These are phyloP conservation scores for Adiantum capillusveneris DNA, from an alignment of 75 land plant genomes.

Conservation along the genomic window DNA sequence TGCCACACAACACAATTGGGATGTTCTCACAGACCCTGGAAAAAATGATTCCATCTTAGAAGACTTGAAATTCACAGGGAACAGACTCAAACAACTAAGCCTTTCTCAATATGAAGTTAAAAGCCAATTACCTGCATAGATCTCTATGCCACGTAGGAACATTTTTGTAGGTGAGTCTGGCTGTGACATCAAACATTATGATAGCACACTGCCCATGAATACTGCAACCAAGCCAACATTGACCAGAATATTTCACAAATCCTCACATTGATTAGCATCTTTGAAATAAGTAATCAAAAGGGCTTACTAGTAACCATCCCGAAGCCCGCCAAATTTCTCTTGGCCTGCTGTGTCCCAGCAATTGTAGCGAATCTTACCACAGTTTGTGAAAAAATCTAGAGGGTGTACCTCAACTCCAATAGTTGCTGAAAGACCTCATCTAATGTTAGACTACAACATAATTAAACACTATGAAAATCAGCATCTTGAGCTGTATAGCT, in stretches of 20 bases:
- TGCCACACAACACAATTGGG: conserved; percentile 85
- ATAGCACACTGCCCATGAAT: conserved; percentile 67
- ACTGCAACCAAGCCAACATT: conserved; percentile 16
- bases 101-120: neutral
- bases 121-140: conserved; percentile 29
- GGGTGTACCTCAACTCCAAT: conserved; percentile 56
- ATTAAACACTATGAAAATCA: too few species aligned
- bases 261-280: neutral
- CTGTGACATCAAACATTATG: conserved; percentile 53
- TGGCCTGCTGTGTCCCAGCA: conserved; percentile 60
- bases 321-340: conserved; percentile 52
- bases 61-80: too few species aligned
- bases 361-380: conserved; percentile 41
- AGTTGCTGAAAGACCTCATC: conserved; percentile 23
- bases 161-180: conserved; percentile 57
- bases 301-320: conserved; percentile 53
- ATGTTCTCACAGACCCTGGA: conserved; percentile 85
- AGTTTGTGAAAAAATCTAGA: conserved; percentile 45
- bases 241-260: neutral
- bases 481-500: too few species aligned
- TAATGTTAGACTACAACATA: too few species aligned
- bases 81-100: neutral
- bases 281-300: neutral
- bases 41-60: neutral
- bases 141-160: conserved; percentile 72